These are phyloP conservation scores for Psidium guajava DNA, from an alignment of 345 rosid species.

Conservation along the genomic window DNA sequence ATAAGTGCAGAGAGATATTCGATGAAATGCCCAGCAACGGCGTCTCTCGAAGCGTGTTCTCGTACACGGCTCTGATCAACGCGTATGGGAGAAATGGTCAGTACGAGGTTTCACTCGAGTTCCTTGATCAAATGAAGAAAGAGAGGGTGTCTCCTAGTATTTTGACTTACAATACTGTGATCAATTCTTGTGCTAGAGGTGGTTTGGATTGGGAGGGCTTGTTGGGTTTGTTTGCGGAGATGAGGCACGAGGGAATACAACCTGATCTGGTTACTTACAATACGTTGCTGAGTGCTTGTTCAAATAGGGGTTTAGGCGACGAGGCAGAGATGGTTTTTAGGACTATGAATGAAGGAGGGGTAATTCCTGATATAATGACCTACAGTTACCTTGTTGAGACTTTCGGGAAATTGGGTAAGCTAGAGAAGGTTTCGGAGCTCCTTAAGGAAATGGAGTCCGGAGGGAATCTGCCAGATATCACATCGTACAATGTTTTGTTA, in stretches of 20 bases:
- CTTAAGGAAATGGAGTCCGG: slow-evolving; percentile 71
- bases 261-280: slow-evolving; percentile 90
- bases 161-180: slow-evolving; percentile 86
- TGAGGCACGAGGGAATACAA: slow-evolving; percentile 87
- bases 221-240: slow-evolving; percentile 84
- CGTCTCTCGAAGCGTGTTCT: slow-evolving; percentile 71
- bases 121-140: slow-evolving; percentile 75
- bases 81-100: slow-evolving; percentile 82
- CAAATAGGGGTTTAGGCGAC: slow-evolving; percentile 66
- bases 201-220: slow-evolving; percentile 90
- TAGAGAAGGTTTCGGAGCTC: slow-evolving; percentile 63
- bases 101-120: slow-evolving; percentile 61
- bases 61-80: slow-evolving; percentile 80
- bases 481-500: slow-evolving; percentile 73
- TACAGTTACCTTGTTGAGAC: slow-evolving; percentile 70
- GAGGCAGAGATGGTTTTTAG: slow-evolving; percentile 95
- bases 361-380: slow-evolving; percentile 73
- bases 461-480: slow-evolving; percentile 74
- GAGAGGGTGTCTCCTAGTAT: slow-evolving; percentile 66
- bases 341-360: slow-evolving; percentile 88
- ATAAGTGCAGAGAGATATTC: slow-evolving; percentile 74
- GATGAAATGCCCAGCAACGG: slow-evolving; percentile 82
- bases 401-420: slow-evolving; percentile 48
- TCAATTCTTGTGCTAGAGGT: slow-evolving; percentile 87
- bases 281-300: slow-evolving; percentile 86